These are phyloP conservation scores for Heterobasidion irregulare DNA, from an alignment of 1,284 basidiomycete genomes.

Conservation along the genomic window DNA sequence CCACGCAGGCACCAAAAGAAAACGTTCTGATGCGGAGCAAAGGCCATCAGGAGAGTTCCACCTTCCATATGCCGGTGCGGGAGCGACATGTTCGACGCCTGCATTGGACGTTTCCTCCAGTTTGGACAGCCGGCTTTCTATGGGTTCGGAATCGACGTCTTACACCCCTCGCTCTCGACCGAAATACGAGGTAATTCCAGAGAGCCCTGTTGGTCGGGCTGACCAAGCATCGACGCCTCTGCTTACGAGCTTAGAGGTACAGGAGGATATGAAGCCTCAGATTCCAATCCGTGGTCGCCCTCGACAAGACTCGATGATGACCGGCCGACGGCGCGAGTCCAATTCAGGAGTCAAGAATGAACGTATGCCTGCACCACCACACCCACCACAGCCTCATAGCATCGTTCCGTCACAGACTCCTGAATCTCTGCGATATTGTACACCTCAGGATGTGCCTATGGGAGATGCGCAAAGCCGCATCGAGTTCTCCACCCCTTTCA, in stretches of 20 bases:
- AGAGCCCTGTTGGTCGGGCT: not conserved
- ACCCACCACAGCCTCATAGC: not conserved
- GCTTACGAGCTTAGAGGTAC: too few species aligned
- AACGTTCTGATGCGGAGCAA: conserved; percentile 38
- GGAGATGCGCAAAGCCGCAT: not conserved
- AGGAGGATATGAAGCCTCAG: conserved; percentile 2
- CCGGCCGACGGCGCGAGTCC: not conserved
- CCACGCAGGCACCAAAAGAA: conserved; percentile 39
- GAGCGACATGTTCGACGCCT: conserved; percentile 19
- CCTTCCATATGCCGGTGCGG: conserved; percentile 37
- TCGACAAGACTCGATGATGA: conserved; percentile 3
- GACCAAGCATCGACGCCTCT: conserved; percentile 1
- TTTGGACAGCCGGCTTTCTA: not conserved
- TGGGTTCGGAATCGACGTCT: not conserved
- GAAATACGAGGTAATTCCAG: not conserved
- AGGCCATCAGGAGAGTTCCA: conserved; percentile 27
- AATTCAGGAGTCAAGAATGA: not conserved
- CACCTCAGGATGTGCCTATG: not conserved
- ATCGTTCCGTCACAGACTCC: conserved; percentile 1
- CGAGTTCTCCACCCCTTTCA: not conserved
- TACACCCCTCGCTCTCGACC: not conserved
- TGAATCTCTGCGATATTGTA: not conserved
- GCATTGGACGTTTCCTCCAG: not conserved
- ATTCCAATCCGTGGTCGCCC: conserved; percentile 12
- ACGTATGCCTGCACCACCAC: not conserved